Base-by-base conservation (phyloP, 2,329 filamentous ascomycete species). In the Fusarium pseudocircinatum region DNA sequence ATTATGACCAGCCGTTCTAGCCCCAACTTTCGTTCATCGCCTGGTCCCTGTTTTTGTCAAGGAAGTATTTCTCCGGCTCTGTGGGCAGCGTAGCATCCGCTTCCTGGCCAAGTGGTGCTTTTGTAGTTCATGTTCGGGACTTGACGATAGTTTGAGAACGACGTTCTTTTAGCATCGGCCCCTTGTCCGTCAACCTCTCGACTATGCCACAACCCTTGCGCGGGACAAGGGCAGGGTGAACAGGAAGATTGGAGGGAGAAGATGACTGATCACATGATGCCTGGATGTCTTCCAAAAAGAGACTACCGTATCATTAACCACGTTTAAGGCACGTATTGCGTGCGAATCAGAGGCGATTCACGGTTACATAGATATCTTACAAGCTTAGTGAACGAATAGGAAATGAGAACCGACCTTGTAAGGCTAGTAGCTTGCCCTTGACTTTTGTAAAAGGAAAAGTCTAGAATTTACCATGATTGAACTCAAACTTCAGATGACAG, bases 341-440 rank as follows among this genome's bases (percentile, higher is more conserved):
- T 64, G 34, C 71, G 52, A 74, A 72, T 72, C 71, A 69, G 49
- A 59, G n/a, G 36, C 42, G 49, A 57, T 24, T 32, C n/a, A 46
- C 36, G 46, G 56, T 59, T 68, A 37, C 70, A 61, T 70, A 50
- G 44, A 28, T 26, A 42, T 44, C 62, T 73, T 40, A 58, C 70
- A 69, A 54, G 54, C 44, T 65, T 46, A 63, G 52, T 70, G 61
- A 61, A 58, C 47, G 39, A 60, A 70, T 60, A 49, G 36, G 54
- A 68, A 47, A 43, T 26, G 43, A 30, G 13, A 30, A 52, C 32
- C 18, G 42, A 54, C 58, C 49, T 43, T 54, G 49, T 37, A 56
- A 44, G 50, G 24, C 46, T 30, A 63, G 49, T 50, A 37, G 43
- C 32, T 49, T 67, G 43, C 20, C 34, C 53, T 39, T 37, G 32